Percentiles rank a stretch among this genome's conserved stretches.
Evolutionary conservation across 129 eudicot genomes (phyloP).

Genomic region (sunflower (Helianthus annuus)): HanXRQr2.0-SUNRISE NC_035437.2:17420942-17421441

Average conservation of each 20-base stretch:
- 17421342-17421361: slow-evolving; percentile 5
- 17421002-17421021: slow-evolving; percentile 49
- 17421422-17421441: slow-evolving; percentile 38
- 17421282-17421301: slow-evolving; percentile 8
- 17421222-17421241: slow-evolving; percentile 61
- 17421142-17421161: slow-evolving; percentile 44
- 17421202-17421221: slow-evolving; percentile 11
- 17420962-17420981: slow-evolving; percentile 55
- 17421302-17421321: slow-evolving; percentile 5
- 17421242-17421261: slow-evolving; percentile 49
- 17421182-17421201: slow-evolving; percentile 3
- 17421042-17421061: slow-evolving; percentile 59
- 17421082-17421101: slow-evolving; percentile 3
- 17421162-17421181: slow-evolving; percentile 12
- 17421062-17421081: slow-evolving; percentile 53
- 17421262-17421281: slow-evolving; percentile 8
- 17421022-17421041: slow-evolving; percentile 39
- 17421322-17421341: slow-evolving; percentile 18
- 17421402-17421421: slow-evolving; percentile 45
- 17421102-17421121: not conserved
- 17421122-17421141: not conserved
- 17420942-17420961: slow-evolving; percentile 64
- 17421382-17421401: slow-evolving; percentile 13
- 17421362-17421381: slow-evolving; percentile 11
- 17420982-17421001: slow-evolving; percentile 63